A percentile compares a stretch with the other conserved stretches of the same genome.
Conservation (phyloP, 164 flowering plant species). For the Nelumbo lutea region DNA sequence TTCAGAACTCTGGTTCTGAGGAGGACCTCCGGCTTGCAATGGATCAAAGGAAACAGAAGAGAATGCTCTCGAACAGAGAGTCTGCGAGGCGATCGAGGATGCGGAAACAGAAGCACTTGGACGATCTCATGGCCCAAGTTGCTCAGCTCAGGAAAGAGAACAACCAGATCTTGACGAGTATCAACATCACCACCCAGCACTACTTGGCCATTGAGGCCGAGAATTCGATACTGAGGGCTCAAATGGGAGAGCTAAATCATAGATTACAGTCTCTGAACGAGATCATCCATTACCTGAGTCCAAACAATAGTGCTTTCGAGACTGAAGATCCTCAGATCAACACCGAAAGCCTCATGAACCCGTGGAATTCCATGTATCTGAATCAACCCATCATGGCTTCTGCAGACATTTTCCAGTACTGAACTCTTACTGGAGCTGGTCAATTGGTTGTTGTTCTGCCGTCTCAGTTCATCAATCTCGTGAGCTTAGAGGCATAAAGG, state of each 20-base stretch:
- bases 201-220: conserved; percentile 53
- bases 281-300: conserved; percentile 40
- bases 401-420: conserved; percentile 41
- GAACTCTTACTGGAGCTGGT: neutral
- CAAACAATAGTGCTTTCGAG: conserved; percentile 18
- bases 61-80: conserved; percentile 91
- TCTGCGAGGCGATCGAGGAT: conserved; percentile 86
- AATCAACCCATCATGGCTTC: conserved; percentile 55
- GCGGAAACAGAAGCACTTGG: conserved; percentile 82
- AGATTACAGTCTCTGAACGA: conserved; percentile 63
- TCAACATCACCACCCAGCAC: conserved; percentile 49
- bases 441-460: neutral
- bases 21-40: conserved; percentile 39
- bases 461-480: conserved; percentile 1
- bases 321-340: conserved; percentile 3
- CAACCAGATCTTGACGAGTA: conserved; percentile 36
- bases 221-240: conserved; percentile 64
- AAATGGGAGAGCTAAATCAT: conserved; percentile 53
- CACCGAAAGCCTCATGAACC: conserved; percentile 29
- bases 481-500: neutral
- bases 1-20: conserved; percentile 50
- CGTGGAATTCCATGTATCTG: conserved; percentile 25
- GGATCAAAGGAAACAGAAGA: conserved; percentile 66
- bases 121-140: conserved; percentile 59
- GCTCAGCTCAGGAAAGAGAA: conserved; percentile 50